Evolutionary conservation across 352 stramenopile species (phyloP).

Genomic region (Pythium aristosporum): DNA sequence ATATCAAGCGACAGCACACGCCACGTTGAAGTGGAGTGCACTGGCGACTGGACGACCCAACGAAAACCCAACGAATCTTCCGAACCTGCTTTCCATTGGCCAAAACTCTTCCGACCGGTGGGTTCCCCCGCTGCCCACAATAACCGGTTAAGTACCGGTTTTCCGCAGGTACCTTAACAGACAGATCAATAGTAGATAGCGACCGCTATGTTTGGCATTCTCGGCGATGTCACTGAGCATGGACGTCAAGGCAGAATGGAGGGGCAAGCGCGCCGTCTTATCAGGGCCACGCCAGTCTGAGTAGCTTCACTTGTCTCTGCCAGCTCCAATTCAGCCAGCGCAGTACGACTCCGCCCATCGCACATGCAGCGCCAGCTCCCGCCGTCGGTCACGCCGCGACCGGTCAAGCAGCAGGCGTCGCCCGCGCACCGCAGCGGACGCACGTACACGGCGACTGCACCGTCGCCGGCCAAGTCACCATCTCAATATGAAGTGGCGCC

Average conservation of each 20-base stretch:
- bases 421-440: constrained; percentile 33
- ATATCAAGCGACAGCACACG: constrained; percentile 7
- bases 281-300: background rate
- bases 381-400: constrained; percentile 60
- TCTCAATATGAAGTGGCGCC: constrained; percentile 22
- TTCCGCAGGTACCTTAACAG: background rate
- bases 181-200: background rate
- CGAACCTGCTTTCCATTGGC: background rate
- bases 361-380: constrained; percentile 43
- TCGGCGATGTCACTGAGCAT: background rate
- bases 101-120: background rate
- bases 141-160: background rate
- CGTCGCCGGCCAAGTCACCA: constrained; percentile 47
- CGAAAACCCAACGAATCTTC: constrained; percentile 5
- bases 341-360: background rate
- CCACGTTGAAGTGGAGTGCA: constrained; percentile 2
- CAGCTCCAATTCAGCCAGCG: background rate
- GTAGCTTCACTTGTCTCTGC: background rate
- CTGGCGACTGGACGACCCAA: background rate
- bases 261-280: background rate
- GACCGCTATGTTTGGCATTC: constrained; percentile 1
- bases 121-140: background rate
- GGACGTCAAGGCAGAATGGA: background rate
- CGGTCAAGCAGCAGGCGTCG: constrained; percentile 36
- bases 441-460: constrained; percentile 44